A percentile compares a stretch with the other conserved stretches of the same genome.
Conservation (phyloP, 208 protist genomes). For the Trypanosoma conorhini region DNA sequence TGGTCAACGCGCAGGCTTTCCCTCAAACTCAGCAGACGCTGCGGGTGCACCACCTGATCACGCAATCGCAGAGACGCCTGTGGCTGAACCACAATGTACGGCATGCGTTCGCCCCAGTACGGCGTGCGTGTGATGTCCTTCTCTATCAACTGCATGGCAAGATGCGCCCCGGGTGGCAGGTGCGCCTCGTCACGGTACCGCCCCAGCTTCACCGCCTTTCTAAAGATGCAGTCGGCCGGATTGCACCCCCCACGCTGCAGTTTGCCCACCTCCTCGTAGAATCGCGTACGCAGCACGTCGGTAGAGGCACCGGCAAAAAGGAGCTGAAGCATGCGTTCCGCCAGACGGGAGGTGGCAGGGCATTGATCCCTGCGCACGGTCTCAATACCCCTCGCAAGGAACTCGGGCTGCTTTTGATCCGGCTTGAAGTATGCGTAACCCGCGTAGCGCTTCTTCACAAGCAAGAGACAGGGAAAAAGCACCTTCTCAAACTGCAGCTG, state of each 20-base stretch:
- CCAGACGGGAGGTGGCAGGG: constrained; percentile 51
- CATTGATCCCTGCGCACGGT: constrained; percentile 99
- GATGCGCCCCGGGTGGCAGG: constrained; percentile 61
- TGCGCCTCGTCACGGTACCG: constrained; percentile 47
- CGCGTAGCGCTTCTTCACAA: constrained; percentile 99
- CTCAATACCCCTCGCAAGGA: constrained; percentile 99
- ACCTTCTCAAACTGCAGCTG: constrained; percentile 99
- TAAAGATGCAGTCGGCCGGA: constrained; percentile 71
- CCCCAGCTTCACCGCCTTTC: constrained; percentile 73
- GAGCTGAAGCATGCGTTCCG: constrained; percentile 36
- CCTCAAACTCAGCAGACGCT: constrained; percentile 39
- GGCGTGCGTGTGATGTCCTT: constrained; percentile 54
- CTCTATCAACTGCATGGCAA: constrained; percentile 64
- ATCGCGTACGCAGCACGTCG: constrained; percentile 30
- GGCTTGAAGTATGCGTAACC: constrained; percentile 97
- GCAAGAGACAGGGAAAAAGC: constrained; percentile 99
- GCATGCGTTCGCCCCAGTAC: constrained; percentile 77
- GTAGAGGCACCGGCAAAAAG: constrained; percentile 53
- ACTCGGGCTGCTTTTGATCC: constrained; percentile 93
- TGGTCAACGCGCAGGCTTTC: constrained; percentile 46
- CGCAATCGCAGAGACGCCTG: constrained; percentile 39
- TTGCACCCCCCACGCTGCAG: constrained; percentile 53
- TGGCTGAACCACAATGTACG: constrained; percentile 66
- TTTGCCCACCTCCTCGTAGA: constrained; percentile 42
- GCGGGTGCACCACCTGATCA: constrained; percentile 64